These are phyloP conservation scores for Paramyrothecium roridum DNA, from an alignment of 2,329 filamentous ascomycete species.

Conservation along the genomic window DNA sequence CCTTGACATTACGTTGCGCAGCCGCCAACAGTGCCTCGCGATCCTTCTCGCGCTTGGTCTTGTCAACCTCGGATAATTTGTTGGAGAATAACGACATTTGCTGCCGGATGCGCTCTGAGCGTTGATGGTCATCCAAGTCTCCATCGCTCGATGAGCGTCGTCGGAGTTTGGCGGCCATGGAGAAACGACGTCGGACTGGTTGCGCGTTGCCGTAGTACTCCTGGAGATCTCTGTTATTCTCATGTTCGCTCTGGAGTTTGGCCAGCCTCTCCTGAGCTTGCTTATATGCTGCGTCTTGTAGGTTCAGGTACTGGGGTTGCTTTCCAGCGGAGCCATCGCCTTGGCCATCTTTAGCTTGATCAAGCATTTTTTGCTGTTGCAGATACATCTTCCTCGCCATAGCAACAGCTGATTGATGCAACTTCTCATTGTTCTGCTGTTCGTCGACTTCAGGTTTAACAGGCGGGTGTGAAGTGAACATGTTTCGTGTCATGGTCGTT, in stretches of 20 bases:
- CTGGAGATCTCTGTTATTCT: conserved; percentile 61
- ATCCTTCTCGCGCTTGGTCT: conserved; percentile 71
- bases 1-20: conserved; percentile 83
- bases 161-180: conserved; percentile 53
- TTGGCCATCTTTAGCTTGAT: conserved; percentile 42
- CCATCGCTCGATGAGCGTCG: conserved; percentile 67
- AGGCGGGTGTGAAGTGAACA: conserved; percentile 76
- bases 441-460: conserved; percentile 73
- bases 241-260: conserved; percentile 71
- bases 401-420: conserved; percentile 79
- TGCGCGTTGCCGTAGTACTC: conserved; percentile 68
- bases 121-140: conserved; percentile 60
- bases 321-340: conserved; percentile 23
- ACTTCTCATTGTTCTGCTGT: conserved; percentile 64
- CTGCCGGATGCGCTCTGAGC: conserved; percentile 68
- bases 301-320: conserved; percentile 54
- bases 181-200: conserved; percentile 39
- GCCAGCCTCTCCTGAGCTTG: conserved; percentile 80
- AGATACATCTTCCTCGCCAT: conserved; percentile 89
- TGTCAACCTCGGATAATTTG: conserved; percentile 65
- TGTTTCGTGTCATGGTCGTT: conserved; percentile 66
- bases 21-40: conserved; percentile 72
- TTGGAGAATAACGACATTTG: conserved; percentile 78
- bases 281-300: conserved; percentile 85
- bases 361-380: conserved; percentile 60